These are phyloP conservation scores for Syncephalastrum racemosum DNA, from an alignment of 371 early-diverging fungal genomes.

Conservation along the genomic window DNA sequence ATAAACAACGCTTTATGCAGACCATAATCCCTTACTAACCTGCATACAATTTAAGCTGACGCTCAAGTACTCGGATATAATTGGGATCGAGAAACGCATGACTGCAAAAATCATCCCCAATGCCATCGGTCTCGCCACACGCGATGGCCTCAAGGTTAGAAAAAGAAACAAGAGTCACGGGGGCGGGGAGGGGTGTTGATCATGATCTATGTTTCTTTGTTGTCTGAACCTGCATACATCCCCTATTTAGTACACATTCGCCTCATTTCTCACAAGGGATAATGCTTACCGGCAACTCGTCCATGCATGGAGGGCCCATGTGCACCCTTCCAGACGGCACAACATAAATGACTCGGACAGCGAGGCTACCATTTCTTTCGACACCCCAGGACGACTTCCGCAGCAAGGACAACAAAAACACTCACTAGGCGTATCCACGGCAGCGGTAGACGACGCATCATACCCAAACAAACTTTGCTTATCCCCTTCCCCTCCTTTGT, in stretches of 20 bases:
- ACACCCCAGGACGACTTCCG: too few species aligned
- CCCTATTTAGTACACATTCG: constrained; percentile 60
- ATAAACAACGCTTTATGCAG: background rate
- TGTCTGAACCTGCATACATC: too few species aligned
- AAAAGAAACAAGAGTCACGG: constrained; percentile 9
- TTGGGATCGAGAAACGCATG: constrained; percentile 69
- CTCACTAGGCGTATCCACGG: too few species aligned
- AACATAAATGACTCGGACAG: too few species aligned
- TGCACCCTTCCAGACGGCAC: too few species aligned
- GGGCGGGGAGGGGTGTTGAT: background rate
- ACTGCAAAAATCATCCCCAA: constrained; percentile 83
- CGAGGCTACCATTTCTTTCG: too few species aligned
- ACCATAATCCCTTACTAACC: constrained; percentile 24
- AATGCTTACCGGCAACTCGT: constrained; percentile 66
- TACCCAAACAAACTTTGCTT: background rate
- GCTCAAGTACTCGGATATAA: constrained; percentile 56
- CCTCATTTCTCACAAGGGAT: constrained; percentile 76
- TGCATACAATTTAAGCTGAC: constrained; percentile 16
- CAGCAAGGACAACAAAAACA: too few species aligned
- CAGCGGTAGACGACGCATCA: too few species aligned
- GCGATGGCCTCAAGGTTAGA: constrained; percentile 67
- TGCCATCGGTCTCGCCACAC: constrained; percentile 74
- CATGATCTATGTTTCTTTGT: too few species aligned
- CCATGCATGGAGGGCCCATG: constrained; percentile 55
- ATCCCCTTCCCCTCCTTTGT: constrained; percentile 2